These are phyloP conservation scores for Microcyclospora pomicola DNA, from an alignment of 2,329 filamentous ascomycete species.

Conservation along the genomic window DNA sequence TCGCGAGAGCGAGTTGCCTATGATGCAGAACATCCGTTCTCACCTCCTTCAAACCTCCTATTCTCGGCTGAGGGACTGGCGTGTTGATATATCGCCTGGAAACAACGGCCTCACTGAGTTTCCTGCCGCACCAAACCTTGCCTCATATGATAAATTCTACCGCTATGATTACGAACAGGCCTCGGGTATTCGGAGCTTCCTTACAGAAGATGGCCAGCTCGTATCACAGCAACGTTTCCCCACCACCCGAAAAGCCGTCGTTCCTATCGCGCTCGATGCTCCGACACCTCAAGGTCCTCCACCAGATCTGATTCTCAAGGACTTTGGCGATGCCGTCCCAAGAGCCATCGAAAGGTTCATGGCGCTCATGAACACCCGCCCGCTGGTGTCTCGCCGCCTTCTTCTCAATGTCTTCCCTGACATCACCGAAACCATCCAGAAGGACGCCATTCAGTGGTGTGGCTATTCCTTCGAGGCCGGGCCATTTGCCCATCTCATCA, in stretches of 20 bases:
- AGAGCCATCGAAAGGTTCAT: slow-evolving; percentile 51
- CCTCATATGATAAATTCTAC: slow-evolving; percentile 17
- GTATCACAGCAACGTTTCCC: slow-evolving; percentile 25
- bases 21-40: slow-evolving; percentile 57
- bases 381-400: slow-evolving; percentile 75
- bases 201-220: slow-evolving; percentile 43
- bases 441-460: slow-evolving; percentile 66
- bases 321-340: slow-evolving; percentile 11
- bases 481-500: slow-evolving; percentile 78
- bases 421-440: slow-evolving; percentile 43
- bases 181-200: slow-evolving; percentile 50
- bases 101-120: slow-evolving; percentile 51
- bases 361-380: slow-evolving; percentile 55
- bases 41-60: slow-evolving; percentile 56
- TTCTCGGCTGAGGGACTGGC: slow-evolving; percentile 49
- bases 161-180: slow-evolving; percentile 76
- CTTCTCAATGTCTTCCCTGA: slow-evolving; percentile 55
- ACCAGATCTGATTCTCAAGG: slow-evolving; percentile 33
- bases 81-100: slow-evolving; percentile 50
- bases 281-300: slow-evolving; percentile 47
- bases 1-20: slow-evolving; percentile 28
- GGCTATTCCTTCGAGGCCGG: slow-evolving; percentile 89
- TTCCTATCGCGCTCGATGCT: slow-evolving; percentile 47
- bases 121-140: slow-evolving; percentile 17
- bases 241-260: slow-evolving; percentile 22